phyloP scores from a whole-genome alignment of 306 rosid species.

The Fragaria nilgerrensis region DNA sequence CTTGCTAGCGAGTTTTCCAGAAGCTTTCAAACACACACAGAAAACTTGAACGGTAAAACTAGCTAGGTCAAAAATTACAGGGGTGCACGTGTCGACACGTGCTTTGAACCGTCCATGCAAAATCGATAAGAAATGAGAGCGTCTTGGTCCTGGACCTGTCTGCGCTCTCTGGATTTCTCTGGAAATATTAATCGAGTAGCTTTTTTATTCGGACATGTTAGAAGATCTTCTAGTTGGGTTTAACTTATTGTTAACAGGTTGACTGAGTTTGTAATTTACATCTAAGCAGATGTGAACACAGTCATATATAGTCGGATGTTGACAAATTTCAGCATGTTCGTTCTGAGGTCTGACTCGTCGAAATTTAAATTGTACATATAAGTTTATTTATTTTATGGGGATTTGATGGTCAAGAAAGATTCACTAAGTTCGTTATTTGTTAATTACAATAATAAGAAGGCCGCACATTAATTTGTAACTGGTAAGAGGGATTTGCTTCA shows the following conservation, averaged over 20 bases:
- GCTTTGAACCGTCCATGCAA: conserved; percentile 30
- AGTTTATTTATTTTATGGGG: neutral
- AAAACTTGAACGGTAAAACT: neutral
- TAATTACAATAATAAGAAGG: neutral
- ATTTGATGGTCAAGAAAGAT: neutral
- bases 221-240: neutral
- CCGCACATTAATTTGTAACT: too few relatives aligned
- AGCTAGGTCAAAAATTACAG: neutral
- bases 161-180: neutral
- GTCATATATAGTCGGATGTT: neutral
- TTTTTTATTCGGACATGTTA: neutral
- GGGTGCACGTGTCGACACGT: conserved; percentile 55
- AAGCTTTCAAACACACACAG: neutral
- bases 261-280: neutral
- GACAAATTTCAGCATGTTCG: conserved; percentile 5
- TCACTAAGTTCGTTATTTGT: neutral
- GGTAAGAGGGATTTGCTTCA: too few relatives aligned
- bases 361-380: neutral
- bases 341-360: neutral
- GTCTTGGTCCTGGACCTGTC: neutral
- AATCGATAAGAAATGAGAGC: neutral
- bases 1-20: neutral
- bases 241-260: neutral
- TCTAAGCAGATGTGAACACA: neutral
- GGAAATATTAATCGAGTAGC: neutral